Conservation (phyloP, 768 basidiomycete genomes). For the Hygrophoropsis aurantiaca region DNA sequence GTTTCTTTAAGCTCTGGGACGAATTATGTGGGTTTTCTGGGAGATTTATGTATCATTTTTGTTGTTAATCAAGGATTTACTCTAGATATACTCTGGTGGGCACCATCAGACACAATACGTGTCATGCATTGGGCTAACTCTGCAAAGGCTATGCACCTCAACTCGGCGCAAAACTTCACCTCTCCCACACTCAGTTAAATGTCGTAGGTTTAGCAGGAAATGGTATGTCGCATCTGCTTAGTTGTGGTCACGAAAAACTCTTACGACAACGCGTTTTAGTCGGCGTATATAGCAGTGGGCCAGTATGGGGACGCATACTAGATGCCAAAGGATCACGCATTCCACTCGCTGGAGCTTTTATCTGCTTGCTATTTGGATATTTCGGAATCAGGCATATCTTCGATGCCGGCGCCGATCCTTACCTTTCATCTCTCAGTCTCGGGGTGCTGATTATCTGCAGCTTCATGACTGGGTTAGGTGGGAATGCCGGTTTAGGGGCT, state of each 20-base stretch:
- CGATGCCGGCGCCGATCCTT: constrained; percentile 39
- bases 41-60: neutral
- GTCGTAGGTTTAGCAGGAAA: constrained; percentile 81
- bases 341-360: constrained; percentile 57
- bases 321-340: constrained; percentile 73
- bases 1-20: constrained; percentile 68
- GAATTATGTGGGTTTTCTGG: constrained; percentile 60
- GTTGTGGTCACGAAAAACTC: neutral
- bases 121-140: neutral
- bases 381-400: constrained; percentile 69
- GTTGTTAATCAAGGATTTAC: neutral
- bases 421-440: constrained; percentile 45
- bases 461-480: constrained; percentile 76
- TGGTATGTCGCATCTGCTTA: constrained; percentile 39
- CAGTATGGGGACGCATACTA: constrained; percentile 77
- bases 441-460: constrained; percentile 57
- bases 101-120: neutral
- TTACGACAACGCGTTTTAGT: constrained; percentile 37
- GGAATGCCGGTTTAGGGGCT: constrained; percentile 68
- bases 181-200: constrained; percentile 82
- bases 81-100: constrained; percentile 31
- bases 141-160: constrained; percentile 80
- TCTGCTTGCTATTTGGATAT: constrained; percentile 71
- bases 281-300: constrained; percentile 76
- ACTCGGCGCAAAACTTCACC: constrained; percentile 69